Evolutionary conservation across 2,329 filamentous ascomycete genomes (phyloP).

Genomic region (Neonectria coccinea): DNA sequence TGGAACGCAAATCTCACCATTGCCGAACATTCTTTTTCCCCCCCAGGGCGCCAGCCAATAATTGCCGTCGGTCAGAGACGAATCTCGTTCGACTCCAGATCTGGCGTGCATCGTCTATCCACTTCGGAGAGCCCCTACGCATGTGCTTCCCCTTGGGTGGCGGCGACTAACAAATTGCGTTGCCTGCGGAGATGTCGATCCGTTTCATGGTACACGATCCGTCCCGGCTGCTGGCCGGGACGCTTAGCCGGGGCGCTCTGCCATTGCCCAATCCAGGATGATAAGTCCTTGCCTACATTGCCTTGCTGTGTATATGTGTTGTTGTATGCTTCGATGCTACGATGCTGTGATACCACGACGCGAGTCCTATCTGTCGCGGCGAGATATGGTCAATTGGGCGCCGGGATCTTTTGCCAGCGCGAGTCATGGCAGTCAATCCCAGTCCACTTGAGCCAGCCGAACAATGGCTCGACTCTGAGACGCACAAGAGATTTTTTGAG

Average conservation of each 20-base stretch:
- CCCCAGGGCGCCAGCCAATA: conserved; percentile 4
- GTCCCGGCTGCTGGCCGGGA: conserved; percentile 1
- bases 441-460: not conserved
- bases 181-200: not conserved
- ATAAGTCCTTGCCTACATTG: not conserved
- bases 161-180: conserved; percentile 2
- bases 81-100: conserved; percentile 19
- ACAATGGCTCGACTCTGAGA: not conserved
- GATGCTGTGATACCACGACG: not conserved
- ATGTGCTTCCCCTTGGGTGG: not conserved
- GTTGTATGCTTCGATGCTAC: not conserved
- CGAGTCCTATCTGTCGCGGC: not conserved
- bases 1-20: conserved; percentile 2
- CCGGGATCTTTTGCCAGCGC: not conserved
- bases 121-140: not conserved
- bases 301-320: not conserved
- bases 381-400: not conserved
- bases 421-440: not conserved
- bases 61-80: not conserved
- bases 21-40: conserved; percentile 9
- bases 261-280: not conserved
- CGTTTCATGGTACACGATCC: not conserved
- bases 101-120: conserved; percentile 19
- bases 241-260: not conserved
- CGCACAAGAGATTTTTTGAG: not conserved